These are phyloP conservation scores for Tephrocybe sp. DNA, from an alignment of 768 basidiomycete genomes.

Conservation along the genomic window DNA sequence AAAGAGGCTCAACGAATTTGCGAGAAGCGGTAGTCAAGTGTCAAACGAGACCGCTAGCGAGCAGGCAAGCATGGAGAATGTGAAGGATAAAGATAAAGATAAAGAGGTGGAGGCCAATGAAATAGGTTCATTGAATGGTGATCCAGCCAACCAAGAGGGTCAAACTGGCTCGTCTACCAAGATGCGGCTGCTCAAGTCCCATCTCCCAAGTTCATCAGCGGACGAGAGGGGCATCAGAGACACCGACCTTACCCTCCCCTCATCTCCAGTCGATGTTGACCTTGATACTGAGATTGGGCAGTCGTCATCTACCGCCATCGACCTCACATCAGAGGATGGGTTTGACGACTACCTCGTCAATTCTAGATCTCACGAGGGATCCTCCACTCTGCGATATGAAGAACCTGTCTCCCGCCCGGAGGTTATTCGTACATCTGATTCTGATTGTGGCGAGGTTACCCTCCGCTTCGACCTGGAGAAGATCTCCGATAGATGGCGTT, in stretches of 20 bases:
- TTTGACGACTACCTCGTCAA: slow-evolving; percentile 21
- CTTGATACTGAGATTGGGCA: slow-evolving; percentile 11
- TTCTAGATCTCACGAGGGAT: slow-evolving; percentile 16
- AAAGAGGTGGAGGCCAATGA: slow-evolving; percentile 8
- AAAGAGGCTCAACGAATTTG: slow-evolving; percentile 47
- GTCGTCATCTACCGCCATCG: slow-evolving; percentile 12
- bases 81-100: not conserved
- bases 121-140: not conserved
- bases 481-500: slow-evolving; percentile 24
- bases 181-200: not conserved
- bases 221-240: not conserved
- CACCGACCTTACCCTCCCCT: slow-evolving; percentile 7
- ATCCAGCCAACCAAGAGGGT: slow-evolving; percentile 9
- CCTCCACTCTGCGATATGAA: slow-evolving; percentile 14
- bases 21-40: slow-evolving; percentile 45
- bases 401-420: slow-evolving; percentile 35
- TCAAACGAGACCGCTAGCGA: not conserved
- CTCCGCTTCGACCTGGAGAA: slow-evolving; percentile 35
- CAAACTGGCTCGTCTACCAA: not conserved
- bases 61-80: not conserved
- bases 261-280: slow-evolving; percentile 20
- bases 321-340: slow-evolving; percentile 20
- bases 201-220: not conserved
- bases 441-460: slow-evolving; percentile 21
- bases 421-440: slow-evolving; percentile 34